phyloP scores from a whole-genome alignment of 2,329 filamentous ascomycete species.

The Cercospora beticola region DNA sequence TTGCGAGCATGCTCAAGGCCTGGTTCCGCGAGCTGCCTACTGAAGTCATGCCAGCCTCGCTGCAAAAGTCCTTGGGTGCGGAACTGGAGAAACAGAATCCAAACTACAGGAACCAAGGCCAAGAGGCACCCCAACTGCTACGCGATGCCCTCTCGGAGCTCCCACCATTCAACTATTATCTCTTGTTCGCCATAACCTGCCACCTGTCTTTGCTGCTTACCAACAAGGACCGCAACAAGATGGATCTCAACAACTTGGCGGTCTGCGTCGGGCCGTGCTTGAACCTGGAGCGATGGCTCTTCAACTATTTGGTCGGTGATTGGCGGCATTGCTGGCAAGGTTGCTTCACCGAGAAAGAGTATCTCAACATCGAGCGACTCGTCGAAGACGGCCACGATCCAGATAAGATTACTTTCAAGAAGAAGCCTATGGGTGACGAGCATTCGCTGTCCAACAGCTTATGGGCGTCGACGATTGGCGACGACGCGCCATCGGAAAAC shows the following conservation, averaged over 20 bases:
- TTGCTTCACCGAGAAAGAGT: constrained; percentile 78
- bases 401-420: constrained; percentile 8
- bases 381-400: constrained; percentile 29
- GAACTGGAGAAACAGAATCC: constrained; percentile 80
- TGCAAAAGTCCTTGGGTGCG: constrained; percentile 75
- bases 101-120: constrained; percentile 60
- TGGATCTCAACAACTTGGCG: constrained; percentile 93
- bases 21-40: constrained; percentile 95
- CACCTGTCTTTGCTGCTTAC: constrained; percentile 88
- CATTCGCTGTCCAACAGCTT: constrained; percentile 21
- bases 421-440: constrained; percentile 19
- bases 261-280: constrained; percentile 97
- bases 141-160: constrained; percentile 90
- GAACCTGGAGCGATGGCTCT: constrained; percentile 92
- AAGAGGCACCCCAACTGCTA: constrained; percentile 73
- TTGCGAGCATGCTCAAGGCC: constrained; percentile 92
- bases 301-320: constrained; percentile 90
- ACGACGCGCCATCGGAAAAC: constrained; percentile 14
- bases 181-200: constrained; percentile 95
- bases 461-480: constrained; percentile 21
- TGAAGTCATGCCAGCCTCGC: constrained; percentile 83
- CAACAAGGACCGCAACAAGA: constrained; percentile 94
- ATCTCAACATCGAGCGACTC: constrained; percentile 29
- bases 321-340: constrained; percentile 98
- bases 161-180: constrained; percentile 96